Conservation (phyloP, 352 stramenopile species). For the Globisporangium nagaii region DNA sequence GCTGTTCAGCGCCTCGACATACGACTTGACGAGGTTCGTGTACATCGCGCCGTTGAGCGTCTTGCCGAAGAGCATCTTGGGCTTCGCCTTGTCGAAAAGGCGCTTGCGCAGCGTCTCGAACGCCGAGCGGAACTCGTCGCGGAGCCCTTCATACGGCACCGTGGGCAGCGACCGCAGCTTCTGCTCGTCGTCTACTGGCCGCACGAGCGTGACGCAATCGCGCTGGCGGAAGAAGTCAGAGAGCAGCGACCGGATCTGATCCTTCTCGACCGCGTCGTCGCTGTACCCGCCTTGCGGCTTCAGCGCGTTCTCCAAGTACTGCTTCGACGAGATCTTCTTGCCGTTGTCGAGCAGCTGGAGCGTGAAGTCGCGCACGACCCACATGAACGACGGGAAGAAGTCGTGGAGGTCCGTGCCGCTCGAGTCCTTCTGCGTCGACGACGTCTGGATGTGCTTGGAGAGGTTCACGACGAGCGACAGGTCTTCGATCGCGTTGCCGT, state of each 20-base stretch:
- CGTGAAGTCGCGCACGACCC: constrained; percentile 89
- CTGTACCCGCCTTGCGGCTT: constrained; percentile 75
- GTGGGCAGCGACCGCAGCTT: constrained; percentile 67
- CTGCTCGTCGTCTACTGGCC: constrained; percentile 81
- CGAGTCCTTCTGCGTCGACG: constrained; percentile 18
- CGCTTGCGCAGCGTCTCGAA: constrained; percentile 66
- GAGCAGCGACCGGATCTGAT: constrained; percentile 79
- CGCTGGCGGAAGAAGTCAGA: constrained; percentile 81
- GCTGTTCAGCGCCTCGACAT: constrained; percentile 86
- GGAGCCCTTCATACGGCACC: constrained; percentile 68
- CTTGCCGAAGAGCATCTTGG: constrained; percentile 86
- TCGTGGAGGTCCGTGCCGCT: constrained; percentile 46
- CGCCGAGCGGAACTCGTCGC: constrained; percentile 73
- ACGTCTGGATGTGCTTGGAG: constrained; percentile 87
- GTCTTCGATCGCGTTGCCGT: constrained; percentile 86
- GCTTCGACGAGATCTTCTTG: constrained; percentile 81
- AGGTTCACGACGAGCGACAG: constrained; percentile 89
- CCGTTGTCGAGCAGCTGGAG: constrained; percentile 83
- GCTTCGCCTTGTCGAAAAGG: constrained; percentile 74
- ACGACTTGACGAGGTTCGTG: constrained; percentile 71
- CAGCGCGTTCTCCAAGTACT: constrained; percentile 87
- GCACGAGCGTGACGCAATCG: constrained; percentile 88
- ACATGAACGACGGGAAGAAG: constrained; percentile 87
- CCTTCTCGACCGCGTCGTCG: constrained; percentile 65
- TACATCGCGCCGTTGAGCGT: constrained; percentile 85